phyloP scores from a whole-genome alignment of 495 filamentous ascomycete genomes.

The Hypoxylon fuscum region DNA sequence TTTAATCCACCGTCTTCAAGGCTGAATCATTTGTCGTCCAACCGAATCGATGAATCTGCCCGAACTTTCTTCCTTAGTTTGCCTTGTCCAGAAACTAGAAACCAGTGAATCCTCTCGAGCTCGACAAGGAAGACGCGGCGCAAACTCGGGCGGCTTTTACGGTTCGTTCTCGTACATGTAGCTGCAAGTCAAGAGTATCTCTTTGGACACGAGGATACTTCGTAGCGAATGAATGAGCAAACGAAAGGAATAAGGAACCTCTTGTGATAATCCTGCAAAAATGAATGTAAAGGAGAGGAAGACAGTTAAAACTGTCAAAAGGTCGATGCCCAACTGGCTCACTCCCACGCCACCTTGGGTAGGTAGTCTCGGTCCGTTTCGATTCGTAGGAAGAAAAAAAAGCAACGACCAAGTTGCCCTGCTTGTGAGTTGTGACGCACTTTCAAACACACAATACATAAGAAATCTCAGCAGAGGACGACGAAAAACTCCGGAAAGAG shows the following conservation, averaged over 20 bases:
- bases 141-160: slow-evolving; percentile 3
- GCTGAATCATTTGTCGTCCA: background rate
- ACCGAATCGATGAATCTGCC: slow-evolving; percentile 20
- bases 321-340: slow-evolving; percentile 28
- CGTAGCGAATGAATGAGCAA: background rate
- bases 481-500: slow-evolving; percentile 3
- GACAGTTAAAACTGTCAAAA: background rate
- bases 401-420: too few relatives aligned
- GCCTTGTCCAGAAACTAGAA: slow-evolving; percentile 1
- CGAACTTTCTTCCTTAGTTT: background rate
- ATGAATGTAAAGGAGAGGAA: slow-evolving; percentile 16
- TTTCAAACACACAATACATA: slow-evolving; percentile 14
- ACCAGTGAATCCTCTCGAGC: background rate
- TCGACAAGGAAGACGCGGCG: background rate
- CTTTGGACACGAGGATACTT: background rate
- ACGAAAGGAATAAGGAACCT: slow-evolving; percentile 5
- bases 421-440: slow-evolving; percentile 21
- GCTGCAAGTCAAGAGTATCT: background rate
- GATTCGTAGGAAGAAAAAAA: slow-evolving; percentile 20
- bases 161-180: background rate
- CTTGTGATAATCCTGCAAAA: slow-evolving; percentile 6
- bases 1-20: background rate
- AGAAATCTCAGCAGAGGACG: slow-evolving; percentile 7
- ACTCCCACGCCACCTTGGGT: slow-evolving; percentile 20
- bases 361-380: slow-evolving; percentile 15